Evolutionary conservation across 1,284 basidiomycete genomes (phyloP).

Genomic region (Fistulina hepatica): DNA sequence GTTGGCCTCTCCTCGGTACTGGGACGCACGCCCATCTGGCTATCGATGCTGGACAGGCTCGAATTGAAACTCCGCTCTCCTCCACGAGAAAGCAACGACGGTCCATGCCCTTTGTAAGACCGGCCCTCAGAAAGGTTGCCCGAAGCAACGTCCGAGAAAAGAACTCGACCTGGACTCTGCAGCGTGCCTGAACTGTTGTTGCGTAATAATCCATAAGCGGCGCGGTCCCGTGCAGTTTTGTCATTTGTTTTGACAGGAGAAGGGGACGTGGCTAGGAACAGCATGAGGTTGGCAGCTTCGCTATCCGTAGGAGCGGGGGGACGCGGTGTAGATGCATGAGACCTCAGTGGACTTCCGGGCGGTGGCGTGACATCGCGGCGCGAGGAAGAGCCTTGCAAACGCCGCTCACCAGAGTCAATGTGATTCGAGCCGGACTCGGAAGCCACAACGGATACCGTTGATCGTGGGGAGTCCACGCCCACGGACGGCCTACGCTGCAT

Average conservation of each 20-base stretch:
- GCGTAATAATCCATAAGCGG: conserved; percentile 43
- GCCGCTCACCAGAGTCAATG: conserved; percentile 8
- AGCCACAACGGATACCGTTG: conserved; percentile 17
- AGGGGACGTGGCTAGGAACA: conserved; percentile 70
- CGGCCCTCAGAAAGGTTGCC: conserved; percentile 9
- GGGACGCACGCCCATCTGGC: conserved; percentile 23
- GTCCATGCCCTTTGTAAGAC: conserved; percentile 15
- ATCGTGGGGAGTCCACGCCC: conserved; percentile 44
- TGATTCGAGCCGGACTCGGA: conserved; percentile 5
- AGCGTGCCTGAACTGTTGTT: conserved; percentile 36
- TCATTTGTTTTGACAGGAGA: conserved; percentile 56
- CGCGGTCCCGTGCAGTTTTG: conserved; percentile 41
- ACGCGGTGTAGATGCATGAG: conserved; percentile 20
- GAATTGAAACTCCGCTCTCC: conserved; percentile 31
- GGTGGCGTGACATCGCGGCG: conserved; percentile 12
- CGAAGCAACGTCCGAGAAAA: conserved; percentile 38
- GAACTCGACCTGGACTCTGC: conserved; percentile 51
- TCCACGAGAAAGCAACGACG: conserved; percentile 20
- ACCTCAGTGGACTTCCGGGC: conserved; percentile 4
- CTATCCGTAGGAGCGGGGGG: conserved; percentile 46
- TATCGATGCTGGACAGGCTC: conserved; percentile 33
- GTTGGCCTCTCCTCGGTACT: no score
- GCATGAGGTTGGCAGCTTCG: conserved; percentile 71
- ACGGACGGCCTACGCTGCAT: conserved; percentile 50
- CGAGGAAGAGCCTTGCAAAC: conserved; percentile 10